Evolutionary conservation across 352 stramenopile genomes (phyloP), one percentile per base, ranked within the genome.

Genomic region (Globisporangium carolinianum): DNA sequence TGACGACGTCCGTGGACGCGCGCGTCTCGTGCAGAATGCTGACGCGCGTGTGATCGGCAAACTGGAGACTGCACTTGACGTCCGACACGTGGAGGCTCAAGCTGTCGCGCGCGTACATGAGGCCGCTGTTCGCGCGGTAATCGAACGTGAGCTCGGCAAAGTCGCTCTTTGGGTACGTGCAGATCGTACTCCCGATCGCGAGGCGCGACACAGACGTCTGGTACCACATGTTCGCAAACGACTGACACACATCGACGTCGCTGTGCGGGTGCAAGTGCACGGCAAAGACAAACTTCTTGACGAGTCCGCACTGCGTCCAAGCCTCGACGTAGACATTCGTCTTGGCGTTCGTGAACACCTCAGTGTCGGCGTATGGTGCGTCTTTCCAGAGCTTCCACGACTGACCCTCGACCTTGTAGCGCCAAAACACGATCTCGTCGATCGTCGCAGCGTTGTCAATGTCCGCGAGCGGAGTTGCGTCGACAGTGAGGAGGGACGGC

Each of bases 161-260:
- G 56, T 88, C 75, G 32, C 75, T 88, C 36, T 74, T 58, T 14
- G 65, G 63, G 57, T 84, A 82, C 49, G 74, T 71, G 57, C 78
- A 88, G 41, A 87, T 72, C 7, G 60, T 49, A 35, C 49, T 55
- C 2, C 47, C 36, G 47, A 78, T 66, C 32, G 70, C 68, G 6
- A 75, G 60, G 36, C 63, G 66, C 48, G 68, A 72, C 12, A 72
- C 62, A 14, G 68, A 63, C 36, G 67, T 65, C 61, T 89, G 75
- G 60, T 89, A 89, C 76, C 76, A 89, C 79, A 89, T 85, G n/a
- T 68, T 62, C 46, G 63, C 56, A 50, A 87, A 86, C 15, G 72
- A 63, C 12, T 86, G 66, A 51, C 75, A 86, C 11, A 89, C 65
- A 5, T 63, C 54, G 52, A 83, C 60, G 45, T 61, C 64, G 43